Evolutionary conservation across 2,329 filamentous ascomycete species (phyloP).

Genomic region (Colletotrichum navitas): DNA sequence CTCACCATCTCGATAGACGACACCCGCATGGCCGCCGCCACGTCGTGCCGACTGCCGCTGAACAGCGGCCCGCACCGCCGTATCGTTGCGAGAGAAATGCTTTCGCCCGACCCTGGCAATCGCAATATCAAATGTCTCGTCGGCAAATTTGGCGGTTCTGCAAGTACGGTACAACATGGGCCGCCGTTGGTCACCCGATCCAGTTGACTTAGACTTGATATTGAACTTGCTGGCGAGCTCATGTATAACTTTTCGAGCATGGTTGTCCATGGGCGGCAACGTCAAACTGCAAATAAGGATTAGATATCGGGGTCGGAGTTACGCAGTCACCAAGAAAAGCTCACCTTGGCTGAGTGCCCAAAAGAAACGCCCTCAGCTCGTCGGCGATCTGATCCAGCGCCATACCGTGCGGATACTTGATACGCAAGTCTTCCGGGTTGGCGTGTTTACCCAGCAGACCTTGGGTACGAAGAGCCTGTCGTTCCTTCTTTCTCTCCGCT

Average conservation of each 20-base stretch:
- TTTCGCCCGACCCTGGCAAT: conserved; percentile 62
- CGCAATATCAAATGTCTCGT: conserved; percentile 64
- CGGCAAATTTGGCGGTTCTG: conserved; percentile 72
- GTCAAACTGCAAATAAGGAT: conserved; percentile 65
- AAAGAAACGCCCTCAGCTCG: conserved; percentile 80
- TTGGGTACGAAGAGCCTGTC: conserved; percentile 75
- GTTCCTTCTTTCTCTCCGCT: conserved; percentile 75
- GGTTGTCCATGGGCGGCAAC: conserved; percentile 87
- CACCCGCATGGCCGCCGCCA: conserved; percentile 53
- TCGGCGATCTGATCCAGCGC: conserved; percentile 76
- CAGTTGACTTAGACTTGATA: conserved; percentile 86
- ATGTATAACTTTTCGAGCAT: conserved; percentile 83
- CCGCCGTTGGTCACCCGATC: conserved; percentile 78
- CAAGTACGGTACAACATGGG: conserved; percentile 82
- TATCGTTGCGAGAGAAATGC: conserved; percentile 68
- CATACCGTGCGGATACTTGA: conserved; percentile 82
- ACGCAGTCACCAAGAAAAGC: not conserved
- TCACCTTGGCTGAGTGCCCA: conserved; percentile 56
- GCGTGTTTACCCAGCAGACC: conserved; percentile 73
- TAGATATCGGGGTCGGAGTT: not conserved
- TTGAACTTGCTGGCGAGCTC: conserved; percentile 80
- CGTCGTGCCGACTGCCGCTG: conserved; percentile 37
- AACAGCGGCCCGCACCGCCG: conserved; percentile 14
- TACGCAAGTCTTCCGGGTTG: conserved; percentile 70
- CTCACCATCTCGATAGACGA: conserved; percentile 84